Percentiles rank a stretch among this genome's conserved stretches.
Evolutionary conservation across 805 yeast genomes (phyloP).

Genomic region (Nadsonia fulvescens): DNA sequence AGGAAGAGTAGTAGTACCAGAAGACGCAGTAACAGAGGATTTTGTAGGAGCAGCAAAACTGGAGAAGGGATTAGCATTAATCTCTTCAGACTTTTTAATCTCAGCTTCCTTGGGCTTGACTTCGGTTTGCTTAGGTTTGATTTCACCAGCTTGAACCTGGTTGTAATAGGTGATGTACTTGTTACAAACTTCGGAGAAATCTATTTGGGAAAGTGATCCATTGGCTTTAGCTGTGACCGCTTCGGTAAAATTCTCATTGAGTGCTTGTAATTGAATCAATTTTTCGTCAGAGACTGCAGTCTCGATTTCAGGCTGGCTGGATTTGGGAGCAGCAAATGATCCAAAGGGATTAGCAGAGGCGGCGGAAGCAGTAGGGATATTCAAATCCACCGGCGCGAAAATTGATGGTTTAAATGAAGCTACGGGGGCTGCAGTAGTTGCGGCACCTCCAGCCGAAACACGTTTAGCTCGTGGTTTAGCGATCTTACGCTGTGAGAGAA

Average conservation of each 20-base stretch:
- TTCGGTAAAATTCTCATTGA: conserved; percentile 40
- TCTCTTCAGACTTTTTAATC: neutral
- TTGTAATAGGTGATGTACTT: conserved; percentile 40
- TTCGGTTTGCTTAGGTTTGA: conserved; percentile 1
- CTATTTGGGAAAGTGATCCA: conserved; percentile 22
- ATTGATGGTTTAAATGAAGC: conserved; percentile 1
- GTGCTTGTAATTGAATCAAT: conserved; percentile 28
- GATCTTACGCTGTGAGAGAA: conserved; percentile 52
- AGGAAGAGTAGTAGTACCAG: neutral
- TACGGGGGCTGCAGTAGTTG: conserved; percentile 1
- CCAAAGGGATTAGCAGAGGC: conserved; percentile 5
- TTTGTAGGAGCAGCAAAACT: conserved; percentile 1
- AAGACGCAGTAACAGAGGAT: conserved; percentile 1
- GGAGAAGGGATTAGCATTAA: conserved; percentile 1
- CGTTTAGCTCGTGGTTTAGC: conserved; percentile 22
- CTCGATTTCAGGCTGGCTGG: neutral
- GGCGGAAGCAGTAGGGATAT: conserved; percentile 1
- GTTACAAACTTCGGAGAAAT: conserved; percentile 35
- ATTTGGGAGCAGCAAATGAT: conserved; percentile 1
- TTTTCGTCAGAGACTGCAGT: neutral
- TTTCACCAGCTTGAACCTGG: conserved; percentile 18
- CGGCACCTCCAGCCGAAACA: conserved; percentile 1
- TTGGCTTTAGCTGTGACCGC: conserved; percentile 19
- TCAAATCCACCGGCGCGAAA: too few species aligned
- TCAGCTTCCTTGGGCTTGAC: conserved; percentile 1